Conservation (phyloP, 176 grass and related monocot genomes). For the Musa beccarii region DNA sequence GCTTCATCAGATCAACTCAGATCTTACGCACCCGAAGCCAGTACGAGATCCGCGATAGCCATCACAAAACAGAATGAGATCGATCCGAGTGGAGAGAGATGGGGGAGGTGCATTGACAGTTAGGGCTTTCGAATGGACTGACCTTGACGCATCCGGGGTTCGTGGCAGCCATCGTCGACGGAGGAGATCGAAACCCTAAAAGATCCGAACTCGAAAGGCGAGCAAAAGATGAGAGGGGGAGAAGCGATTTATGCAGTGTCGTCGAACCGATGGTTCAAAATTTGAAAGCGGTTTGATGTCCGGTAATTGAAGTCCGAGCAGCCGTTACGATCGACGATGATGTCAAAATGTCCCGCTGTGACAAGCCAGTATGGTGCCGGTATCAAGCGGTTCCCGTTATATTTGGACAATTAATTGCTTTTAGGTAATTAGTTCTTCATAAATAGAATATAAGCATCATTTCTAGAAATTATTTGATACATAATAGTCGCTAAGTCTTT, state of each 20-base stretch:
- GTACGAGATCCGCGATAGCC: not conserved
- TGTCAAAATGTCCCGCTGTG: no score
- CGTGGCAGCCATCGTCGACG: not conserved
- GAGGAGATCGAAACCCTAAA: not conserved
- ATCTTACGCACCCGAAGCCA: not conserved
- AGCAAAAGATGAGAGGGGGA: not conserved
- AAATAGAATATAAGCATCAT: no score
- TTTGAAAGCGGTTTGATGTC: not conserved
- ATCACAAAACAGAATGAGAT: not conserved
- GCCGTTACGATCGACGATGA: not conserved
- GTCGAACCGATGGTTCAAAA: not conserved
- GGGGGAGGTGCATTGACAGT: not conserved
- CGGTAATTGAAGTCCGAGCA: no score
- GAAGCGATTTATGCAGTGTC: not conserved
- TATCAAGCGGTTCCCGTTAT: no score
- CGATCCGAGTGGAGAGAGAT: not conserved
- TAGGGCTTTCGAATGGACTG: not conserved
- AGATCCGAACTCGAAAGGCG: not conserved
- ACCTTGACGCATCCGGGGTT: not conserved
- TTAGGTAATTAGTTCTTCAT: no score
- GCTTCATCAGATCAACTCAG: not conserved
- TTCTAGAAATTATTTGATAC: no score
- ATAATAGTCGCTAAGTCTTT: no score
- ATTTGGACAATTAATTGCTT: no score
- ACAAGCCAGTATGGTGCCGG: no score